Evolutionary conservation across 1,284 basidiomycete genomes (phyloP).

Genomic region (Cutaneotrichosporon sp.): DNA sequence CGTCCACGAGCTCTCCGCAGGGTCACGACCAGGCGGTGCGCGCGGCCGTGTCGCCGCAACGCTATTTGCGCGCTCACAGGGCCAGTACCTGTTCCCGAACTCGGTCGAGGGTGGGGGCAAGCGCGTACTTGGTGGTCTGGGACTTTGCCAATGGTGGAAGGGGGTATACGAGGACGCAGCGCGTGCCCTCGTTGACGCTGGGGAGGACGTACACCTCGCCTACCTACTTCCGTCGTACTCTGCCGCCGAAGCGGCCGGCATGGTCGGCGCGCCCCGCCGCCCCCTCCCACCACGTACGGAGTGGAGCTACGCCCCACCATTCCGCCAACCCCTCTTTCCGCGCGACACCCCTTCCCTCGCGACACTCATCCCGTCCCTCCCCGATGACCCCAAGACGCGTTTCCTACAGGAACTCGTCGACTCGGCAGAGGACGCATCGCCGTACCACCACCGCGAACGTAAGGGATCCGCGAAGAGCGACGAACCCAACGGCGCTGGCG

Average conservation of each 20-base stretch:
- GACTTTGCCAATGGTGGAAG: slow-evolving; percentile 91
- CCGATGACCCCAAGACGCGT: slow-evolving; percentile 87
- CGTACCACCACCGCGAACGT: slow-evolving; percentile 41
- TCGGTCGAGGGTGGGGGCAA: slow-evolving; percentile 68
- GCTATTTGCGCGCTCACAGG: slow-evolving; percentile 84
- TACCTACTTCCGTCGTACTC: slow-evolving; percentile 70
- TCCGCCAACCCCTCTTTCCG: slow-evolving; percentile 8
- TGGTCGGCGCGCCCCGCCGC: slow-evolving; percentile 50
- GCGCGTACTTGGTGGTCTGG: slow-evolving; percentile 68
- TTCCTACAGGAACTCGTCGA: slow-evolving; percentile 76
- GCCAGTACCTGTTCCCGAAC: slow-evolving; percentile 90
- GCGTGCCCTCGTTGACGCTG: slow-evolving; percentile 28
- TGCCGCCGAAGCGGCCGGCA: slow-evolving; percentile 62
- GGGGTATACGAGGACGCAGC: slow-evolving; percentile 60
- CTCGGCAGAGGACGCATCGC: slow-evolving; percentile 45
- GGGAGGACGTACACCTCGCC: slow-evolving; percentile 26
- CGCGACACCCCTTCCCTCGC: slow-evolving; percentile 51
- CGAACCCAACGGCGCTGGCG: background rate
- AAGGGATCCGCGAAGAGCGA: background rate
- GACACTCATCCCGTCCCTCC: slow-evolving; percentile 74
- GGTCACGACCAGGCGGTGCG: slow-evolving; percentile 55
- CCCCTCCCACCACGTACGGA: slow-evolving; percentile 29
- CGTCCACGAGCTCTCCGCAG: slow-evolving; percentile 62
- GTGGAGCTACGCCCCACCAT: slow-evolving; percentile 39
- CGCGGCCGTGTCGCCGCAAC: slow-evolving; percentile 63